Percentiles rank a stretch among this genome's conserved stretches.
These are phyloP conservation scores for Phalaenopsis hybrid DNA, from an alignment of 116 monocot species.

Conservation along the genomic window DNA sequence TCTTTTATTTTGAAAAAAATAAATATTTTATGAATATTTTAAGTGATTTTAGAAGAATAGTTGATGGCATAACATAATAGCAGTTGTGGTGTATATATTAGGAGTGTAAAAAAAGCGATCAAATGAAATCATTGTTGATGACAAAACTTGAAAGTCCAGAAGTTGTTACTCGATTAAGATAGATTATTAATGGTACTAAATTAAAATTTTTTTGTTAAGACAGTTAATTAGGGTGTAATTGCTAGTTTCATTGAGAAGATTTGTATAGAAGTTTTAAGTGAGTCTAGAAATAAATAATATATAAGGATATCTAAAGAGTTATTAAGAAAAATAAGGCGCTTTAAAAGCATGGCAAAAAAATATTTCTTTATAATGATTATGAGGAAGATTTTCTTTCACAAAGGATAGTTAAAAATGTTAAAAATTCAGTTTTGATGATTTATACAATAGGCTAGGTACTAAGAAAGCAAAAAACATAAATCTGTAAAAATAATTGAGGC, in stretches of 20 bases:
- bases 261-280: neutral
- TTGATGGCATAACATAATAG: neutral
- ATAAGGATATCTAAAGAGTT: neutral
- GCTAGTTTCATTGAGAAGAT: neutral
- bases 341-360: too few relatives aligned
- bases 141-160: neutral
- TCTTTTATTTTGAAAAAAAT: neutral
- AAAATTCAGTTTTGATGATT: too few relatives aligned
- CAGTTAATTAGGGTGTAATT: neutral
- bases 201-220: neutral
- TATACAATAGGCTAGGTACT: too few relatives aligned
- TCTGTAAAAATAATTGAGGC: too few relatives aligned
- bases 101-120: neutral
- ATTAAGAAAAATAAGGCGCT: too few relatives aligned
- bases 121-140: neutral
- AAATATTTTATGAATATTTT: neutral
- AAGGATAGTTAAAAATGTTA: too few relatives aligned
- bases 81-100: conserved; percentile 1
- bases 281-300: neutral
- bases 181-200: neutral
- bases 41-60: neutral
- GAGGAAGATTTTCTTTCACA: too few relatives aligned
- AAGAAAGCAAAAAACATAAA: too few relatives aligned
- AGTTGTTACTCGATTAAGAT: neutral
- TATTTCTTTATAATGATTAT: too few relatives aligned